Evolutionary conservation across 345 rosid genomes (phyloP).

Genomic region (Heritiera littoralis): DNA sequence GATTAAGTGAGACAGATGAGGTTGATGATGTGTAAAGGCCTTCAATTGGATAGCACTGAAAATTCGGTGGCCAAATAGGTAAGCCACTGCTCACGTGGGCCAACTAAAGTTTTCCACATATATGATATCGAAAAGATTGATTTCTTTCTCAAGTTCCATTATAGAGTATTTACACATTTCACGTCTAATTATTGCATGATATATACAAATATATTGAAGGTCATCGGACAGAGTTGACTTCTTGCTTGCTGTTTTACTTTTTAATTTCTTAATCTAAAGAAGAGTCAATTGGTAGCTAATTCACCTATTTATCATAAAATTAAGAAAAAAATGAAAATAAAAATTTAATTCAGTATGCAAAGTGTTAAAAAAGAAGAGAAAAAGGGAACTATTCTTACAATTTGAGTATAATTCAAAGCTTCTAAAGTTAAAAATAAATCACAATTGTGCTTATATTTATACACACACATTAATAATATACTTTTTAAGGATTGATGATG

Average conservation of each 20-base stretch:
- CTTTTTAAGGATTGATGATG: too few species aligned
- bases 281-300: too few species aligned
- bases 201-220: neutral
- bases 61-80: slow-evolving; percentile 25
- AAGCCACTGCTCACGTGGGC: slow-evolving; percentile 36
- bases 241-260: neutral
- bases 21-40: slow-evolving; percentile 14
- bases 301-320: too few species aligned
- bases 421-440: too few species aligned
- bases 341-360: too few species aligned
- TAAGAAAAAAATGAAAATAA: neutral
- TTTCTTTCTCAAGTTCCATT: neutral
- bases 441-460: too few species aligned
- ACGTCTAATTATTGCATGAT: slow-evolving; percentile 1
- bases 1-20: neutral
- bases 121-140: neutral
- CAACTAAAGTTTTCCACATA: slow-evolving; percentile 29
- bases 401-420: too few species aligned
- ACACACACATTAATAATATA: too few species aligned
- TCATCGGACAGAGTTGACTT: neutral
- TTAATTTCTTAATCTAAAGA: neutral
- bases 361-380: too few species aligned
- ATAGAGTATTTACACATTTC: neutral
- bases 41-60: neutral
- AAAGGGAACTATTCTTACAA: too few species aligned